These are phyloP conservation scores for Malassezia sympodialis DNA, from an alignment of 1,284 basidiomycete species.

Conservation along the genomic window DNA sequence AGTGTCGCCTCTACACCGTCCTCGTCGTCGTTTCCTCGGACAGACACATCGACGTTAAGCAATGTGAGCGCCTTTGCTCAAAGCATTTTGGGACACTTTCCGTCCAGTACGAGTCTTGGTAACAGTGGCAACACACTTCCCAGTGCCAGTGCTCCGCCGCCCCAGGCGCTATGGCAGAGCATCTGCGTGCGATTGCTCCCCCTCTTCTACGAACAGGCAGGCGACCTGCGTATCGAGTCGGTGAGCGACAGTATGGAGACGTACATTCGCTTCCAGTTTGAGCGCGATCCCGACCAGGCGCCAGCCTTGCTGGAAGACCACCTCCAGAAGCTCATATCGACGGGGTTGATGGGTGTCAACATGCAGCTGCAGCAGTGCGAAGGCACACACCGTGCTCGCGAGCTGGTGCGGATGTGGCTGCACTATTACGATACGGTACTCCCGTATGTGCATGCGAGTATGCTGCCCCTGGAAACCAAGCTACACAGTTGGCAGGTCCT, in stretches of 20 bases:
- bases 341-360: slow-evolving; percentile 83
- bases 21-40: neutral
- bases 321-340: slow-evolving; percentile 67
- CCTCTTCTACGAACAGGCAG: slow-evolving; percentile 78
- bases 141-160: neutral
- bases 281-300: slow-evolving; percentile 49
- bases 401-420: slow-evolving; percentile 77
- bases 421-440: slow-evolving; percentile 90
- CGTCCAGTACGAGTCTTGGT: neutral
- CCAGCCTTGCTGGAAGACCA: slow-evolving; percentile 61
- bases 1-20: neutral
- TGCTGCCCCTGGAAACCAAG: slow-evolving; percentile 49
- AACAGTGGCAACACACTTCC: neutral
- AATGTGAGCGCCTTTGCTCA: slow-evolving; percentile 20
- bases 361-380: slow-evolving; percentile 61
- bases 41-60: neutral
- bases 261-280: slow-evolving; percentile 58
- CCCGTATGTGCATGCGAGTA: slow-evolving; percentile 66
- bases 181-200: slow-evolving; percentile 77
- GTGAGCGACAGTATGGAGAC: slow-evolving; percentile 62
- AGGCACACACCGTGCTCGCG: slow-evolving; percentile 59
- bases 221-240: slow-evolving; percentile 82
- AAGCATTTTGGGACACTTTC: slow-evolving; percentile 5
- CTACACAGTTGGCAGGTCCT: slow-evolving; percentile 22
- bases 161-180: slow-evolving; percentile 56